Percentiles rank a stretch among this genome's conserved stretches.
phyloP scores from a whole-genome alignment of 176 grass and related monocot genomes.

The Puccinellia tenuiflora region DNA sequence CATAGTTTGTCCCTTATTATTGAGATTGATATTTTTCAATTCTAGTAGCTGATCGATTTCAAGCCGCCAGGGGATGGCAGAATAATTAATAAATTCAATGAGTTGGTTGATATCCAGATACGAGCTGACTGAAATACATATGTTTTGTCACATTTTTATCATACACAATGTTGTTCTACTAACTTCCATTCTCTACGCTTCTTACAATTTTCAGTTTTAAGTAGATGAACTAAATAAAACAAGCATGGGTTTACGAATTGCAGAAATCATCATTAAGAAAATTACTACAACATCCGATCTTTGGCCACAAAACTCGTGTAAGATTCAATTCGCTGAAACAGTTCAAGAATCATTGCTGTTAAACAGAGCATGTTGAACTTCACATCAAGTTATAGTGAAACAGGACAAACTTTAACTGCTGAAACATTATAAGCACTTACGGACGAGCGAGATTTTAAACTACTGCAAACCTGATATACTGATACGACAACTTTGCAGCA shows the following conservation, averaged over 20 bases:
- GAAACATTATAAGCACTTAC: neutral
- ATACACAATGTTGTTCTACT: neutral
- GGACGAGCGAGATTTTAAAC: neutral
- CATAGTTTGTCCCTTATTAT: neutral
- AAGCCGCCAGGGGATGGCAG: neutral
- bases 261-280: neutral
- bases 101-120: neutral
- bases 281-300: neutral
- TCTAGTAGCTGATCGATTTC: neutral
- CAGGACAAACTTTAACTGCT: neutral
- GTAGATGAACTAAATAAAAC: neutral
- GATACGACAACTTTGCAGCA: conserved; percentile 88
- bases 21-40: neutral
- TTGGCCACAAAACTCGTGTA: neutral
- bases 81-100: neutral
- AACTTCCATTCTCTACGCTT: neutral
- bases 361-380: conserved; percentile 1
- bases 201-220: neutral
- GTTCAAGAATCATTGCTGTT: neutral
- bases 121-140: neutral
- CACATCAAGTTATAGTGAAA: neutral
- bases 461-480: conserved; percentile 78
- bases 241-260: neutral
- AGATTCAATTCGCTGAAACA: neutral
- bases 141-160: neutral